Evolutionary conservation across 2,329 filamentous ascomycete species (phyloP), one percentile per base, ranked within the genome.

Genomic region (Davidsoniella eucalypti): DNA sequence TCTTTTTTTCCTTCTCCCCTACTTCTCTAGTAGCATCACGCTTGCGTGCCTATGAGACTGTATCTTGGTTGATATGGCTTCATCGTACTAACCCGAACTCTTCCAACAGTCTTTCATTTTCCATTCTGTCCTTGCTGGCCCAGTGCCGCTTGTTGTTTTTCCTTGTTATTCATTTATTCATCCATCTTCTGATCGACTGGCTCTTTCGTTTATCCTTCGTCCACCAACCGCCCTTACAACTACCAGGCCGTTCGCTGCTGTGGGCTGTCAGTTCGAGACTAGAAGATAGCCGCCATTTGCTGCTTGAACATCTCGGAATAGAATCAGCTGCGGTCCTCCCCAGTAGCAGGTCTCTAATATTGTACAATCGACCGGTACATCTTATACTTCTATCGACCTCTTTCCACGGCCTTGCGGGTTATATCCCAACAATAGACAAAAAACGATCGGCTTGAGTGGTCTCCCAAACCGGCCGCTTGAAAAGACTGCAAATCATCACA

Each of bases 201-300:
- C 42, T 47, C 40, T 47, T 47, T 48, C 46, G 26, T 43, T 49
- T 33, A 18, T 49, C 38, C 47, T 44, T 7, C 21, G 25, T 26
- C 47, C 12, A 26, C 7, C 9, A 23, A 43, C 38, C 47, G 26
- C 16, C 36, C 16, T 26, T 25, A 47, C 29, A 21, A 44, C 33
- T 39, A 8, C 17, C 23, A 37, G 29, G 10, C 3, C 44, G 17
- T 33, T 33, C 29, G 29, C 29, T 33, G 12, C 29, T 33, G 29
- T 33, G 29, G 29, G 29, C 12, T 33, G 29, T 10, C 12, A 12
- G 29, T 33, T 9, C 8, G 29, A 12, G 29, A 33, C 29, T 33
- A 33, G 7, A 12, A 33, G 29, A 33, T 12, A 33, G 29, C 7
- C 29, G 29, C 29, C 29, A 9, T 33, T 10, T 33, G 8, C 29